Base-by-base conservation (phyloP, 371 early-diverging fungal species). In the Mortierella sp. region DNA sequence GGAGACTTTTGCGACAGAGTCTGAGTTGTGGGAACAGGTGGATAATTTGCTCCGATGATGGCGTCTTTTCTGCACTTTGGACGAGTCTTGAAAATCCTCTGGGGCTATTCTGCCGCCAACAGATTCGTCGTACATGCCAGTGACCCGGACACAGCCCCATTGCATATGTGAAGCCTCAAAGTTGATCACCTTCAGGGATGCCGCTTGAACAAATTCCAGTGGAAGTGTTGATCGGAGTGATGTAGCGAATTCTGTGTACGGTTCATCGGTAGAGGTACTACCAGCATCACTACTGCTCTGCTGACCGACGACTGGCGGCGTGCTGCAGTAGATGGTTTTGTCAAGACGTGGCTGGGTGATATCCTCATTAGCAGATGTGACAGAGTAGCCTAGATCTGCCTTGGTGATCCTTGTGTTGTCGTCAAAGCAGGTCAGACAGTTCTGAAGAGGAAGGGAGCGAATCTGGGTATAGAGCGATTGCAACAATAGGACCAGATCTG, bases 381-480 rank as follows among this genome's bases (percentile, higher is more conserved):
- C 62, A 19, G 73, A 66, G n/a, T 72, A 72, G 24, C 56, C 63
- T 15, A 72, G 59, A 31, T 72, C 67, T 6, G 62, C 26, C 58
- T 72, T 72, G 19, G 59, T 41, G 14, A 72, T 26, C 56, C 58
- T 61, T 14, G 55, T 62, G 47, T 66, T 34, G 30, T 72, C 67
- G 15, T 72, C 73, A 41, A 67, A 62, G 6, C 62, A 67, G 2
- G 76, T 63, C 5, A 88, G 63, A 27, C 79, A 59, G 15, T 78
- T 63, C 47, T 86, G 85, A 19, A 90, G 57, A 2, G 90, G 90
- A 66, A 90, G 80, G 6, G 84, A 79, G 28, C 89, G 79, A 39
- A 87, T 84, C 56, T 87, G 81, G 30, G 89, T 85, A 75, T 89
- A 90, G 15, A 88, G 82, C 17, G 90, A 83, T 60, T 90, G 89